Percentiles rank a stretch among this genome's conserved stretches.
phyloP scores from a whole-genome alignment of 768 basidiomycete species.

The Stropharia rugosoannulata region DNA sequence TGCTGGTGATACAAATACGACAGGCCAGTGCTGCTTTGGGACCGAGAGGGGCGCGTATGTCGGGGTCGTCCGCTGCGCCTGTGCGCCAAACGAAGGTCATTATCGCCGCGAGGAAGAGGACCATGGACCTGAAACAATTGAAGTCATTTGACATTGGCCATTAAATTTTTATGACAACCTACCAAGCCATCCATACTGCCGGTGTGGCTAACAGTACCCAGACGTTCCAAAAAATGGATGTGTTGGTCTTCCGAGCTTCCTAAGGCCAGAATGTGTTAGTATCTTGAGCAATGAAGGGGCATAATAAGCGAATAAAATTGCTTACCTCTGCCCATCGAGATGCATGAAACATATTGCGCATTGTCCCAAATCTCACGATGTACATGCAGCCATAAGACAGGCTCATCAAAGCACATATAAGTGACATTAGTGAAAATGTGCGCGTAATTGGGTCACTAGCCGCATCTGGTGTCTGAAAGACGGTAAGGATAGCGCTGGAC shows the following conservation, averaged over 20 bases:
- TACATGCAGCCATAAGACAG: slow-evolving; percentile 73
- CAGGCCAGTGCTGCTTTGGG: slow-evolving; percentile 42
- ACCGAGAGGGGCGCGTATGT: slow-evolving; percentile 34
- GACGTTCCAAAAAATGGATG: slow-evolving; percentile 34
- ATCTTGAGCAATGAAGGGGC: not conserved
- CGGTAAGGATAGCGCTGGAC: slow-evolving; percentile 62
- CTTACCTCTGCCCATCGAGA: slow-evolving; percentile 70
- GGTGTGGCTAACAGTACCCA: slow-evolving; percentile 48
- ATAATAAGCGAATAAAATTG: not conserved
- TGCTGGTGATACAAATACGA: slow-evolving; percentile 52
- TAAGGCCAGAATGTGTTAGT: slow-evolving; percentile 18
- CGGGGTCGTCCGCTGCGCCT: slow-evolving; percentile 44
- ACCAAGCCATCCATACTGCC: slow-evolving; percentile 72
- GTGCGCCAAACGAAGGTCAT: slow-evolving; percentile 73
- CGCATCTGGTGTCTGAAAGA: slow-evolving; percentile 59
- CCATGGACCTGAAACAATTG: slow-evolving; percentile 51
- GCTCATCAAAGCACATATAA: slow-evolving; percentile 69
- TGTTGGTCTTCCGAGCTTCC: slow-evolving; percentile 53
- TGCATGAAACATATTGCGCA: slow-evolving; percentile 72
- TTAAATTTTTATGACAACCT: not conserved
- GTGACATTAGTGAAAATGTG: slow-evolving; percentile 59
- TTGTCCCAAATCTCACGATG: slow-evolving; percentile 68
- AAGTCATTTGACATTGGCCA: not conserved
- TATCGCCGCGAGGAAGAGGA: slow-evolving; percentile 62
- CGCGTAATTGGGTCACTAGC: slow-evolving; percentile 61